These are phyloP conservation scores for Malania oleifera DNA, from an alignment of 164 flowering plant species.

Conservation along the genomic window DNA sequence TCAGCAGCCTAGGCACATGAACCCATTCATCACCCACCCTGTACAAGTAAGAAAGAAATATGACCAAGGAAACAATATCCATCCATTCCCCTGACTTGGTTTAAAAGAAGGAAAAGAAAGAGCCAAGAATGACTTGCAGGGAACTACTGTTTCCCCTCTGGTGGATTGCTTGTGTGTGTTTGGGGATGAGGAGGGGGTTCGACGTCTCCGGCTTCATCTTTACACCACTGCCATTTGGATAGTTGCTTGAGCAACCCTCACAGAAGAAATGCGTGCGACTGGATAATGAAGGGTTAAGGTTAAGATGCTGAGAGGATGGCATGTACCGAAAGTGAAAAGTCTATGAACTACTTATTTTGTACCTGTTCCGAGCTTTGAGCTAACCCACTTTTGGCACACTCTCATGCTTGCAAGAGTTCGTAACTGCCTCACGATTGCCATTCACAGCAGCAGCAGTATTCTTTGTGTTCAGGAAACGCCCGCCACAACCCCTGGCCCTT, in stretches of 20 bases:
- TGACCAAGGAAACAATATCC: no score
- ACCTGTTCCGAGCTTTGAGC: no score
- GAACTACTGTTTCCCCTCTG: background rate
- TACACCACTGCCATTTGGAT: background rate
- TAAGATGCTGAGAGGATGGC: background rate
- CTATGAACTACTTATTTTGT: no score
- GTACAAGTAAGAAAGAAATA: no score
- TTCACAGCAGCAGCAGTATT: background rate
- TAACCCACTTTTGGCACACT: no score
- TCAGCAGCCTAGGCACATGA: no score
- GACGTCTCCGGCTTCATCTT: background rate
- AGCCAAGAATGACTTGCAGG: conserved; percentile 26
- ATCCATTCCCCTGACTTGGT: background rate
- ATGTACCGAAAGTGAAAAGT: background rate
- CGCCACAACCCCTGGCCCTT: background rate
- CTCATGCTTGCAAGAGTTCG: background rate
- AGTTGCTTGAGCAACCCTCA: background rate
- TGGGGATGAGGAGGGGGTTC: no score
- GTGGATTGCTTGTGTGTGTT: no score
- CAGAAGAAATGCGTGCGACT: no score
- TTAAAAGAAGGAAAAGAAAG: background rate
- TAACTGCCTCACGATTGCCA: background rate
- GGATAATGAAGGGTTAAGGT: background rate
- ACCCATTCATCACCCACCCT: no score
- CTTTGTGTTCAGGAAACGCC: background rate